Conservation (phyloP, 257 asterid genomes). For the Capsicum chinense region DNA sequence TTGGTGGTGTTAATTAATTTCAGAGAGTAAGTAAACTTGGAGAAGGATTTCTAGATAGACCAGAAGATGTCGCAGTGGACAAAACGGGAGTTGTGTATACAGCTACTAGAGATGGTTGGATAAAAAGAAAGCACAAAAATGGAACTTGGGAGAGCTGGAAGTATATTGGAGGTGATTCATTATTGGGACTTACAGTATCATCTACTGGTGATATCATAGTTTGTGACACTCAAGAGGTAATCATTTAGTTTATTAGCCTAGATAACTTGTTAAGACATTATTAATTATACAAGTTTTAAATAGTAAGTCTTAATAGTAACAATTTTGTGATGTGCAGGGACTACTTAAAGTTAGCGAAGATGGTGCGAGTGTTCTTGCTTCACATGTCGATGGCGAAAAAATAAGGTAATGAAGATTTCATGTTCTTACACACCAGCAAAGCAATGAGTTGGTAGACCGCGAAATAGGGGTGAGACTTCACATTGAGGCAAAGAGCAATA, state of each 20-base stretch:
- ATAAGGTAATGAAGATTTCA: constrained; percentile 46
- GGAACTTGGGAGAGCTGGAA: constrained; percentile 67
- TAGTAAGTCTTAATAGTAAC: background rate
- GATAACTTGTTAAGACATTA: background rate
- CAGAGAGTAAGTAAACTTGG: constrained; percentile 68
- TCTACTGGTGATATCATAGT: constrained; percentile 52
- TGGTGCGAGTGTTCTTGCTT: constrained; percentile 54
- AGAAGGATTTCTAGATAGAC: constrained; percentile 58
- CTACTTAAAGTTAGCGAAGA: constrained; percentile 63
- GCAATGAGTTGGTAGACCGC: background rate
- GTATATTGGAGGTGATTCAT: constrained; percentile 36
- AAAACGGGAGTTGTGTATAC: constrained; percentile 54
- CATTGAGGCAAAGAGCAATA: background rate
- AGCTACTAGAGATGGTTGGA: constrained; percentile 71
- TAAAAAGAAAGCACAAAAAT: constrained; percentile 55
- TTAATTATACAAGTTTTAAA: background rate
- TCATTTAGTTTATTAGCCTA: background rate
- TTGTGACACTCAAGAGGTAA: constrained; percentile 60
- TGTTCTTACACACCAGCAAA: background rate
- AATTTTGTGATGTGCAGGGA: constrained; percentile 47
- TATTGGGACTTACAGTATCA: constrained; percentile 56
- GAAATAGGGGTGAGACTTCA: too few relatives aligned
- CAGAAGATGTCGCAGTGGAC: constrained; percentile 65
- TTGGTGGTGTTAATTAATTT: background rate
- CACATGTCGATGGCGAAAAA: constrained; percentile 56